A percentile compares a stretch with the other conserved stretches of the same genome.
These are phyloP conservation scores for Lepiota subincarnata DNA, from an alignment of 768 basidiomycete species.

Conservation along the genomic window DNA sequence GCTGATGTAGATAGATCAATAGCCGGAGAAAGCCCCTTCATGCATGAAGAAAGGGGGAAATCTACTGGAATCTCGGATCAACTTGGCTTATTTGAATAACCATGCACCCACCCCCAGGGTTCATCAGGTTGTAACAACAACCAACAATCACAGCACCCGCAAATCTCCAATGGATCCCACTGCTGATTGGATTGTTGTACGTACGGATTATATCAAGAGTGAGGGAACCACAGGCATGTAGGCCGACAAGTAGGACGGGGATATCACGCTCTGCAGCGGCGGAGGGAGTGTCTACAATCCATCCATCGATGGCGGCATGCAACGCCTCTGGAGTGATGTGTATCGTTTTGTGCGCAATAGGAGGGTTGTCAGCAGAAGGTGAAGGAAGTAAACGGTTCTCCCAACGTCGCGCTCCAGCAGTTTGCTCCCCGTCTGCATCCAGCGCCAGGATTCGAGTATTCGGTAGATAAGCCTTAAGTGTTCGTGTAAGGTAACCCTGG, in stretches of 20 bases:
- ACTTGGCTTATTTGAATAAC: background rate
- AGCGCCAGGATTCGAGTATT: slow-evolving; percentile 55
- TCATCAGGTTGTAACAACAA: slow-evolving; percentile 77
- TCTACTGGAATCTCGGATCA: slow-evolving; percentile 29
- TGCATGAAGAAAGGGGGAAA: slow-evolving; percentile 47
- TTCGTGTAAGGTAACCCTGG: slow-evolving; percentile 60
- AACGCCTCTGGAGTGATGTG: slow-evolving; percentile 50
- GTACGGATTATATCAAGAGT: slow-evolving; percentile 63
- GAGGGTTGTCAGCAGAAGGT: slow-evolving; percentile 18
- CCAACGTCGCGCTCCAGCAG: slow-evolving; percentile 51
- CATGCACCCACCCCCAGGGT: slow-evolving; percentile 38
- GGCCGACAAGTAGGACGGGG: slow-evolving; percentile 60
- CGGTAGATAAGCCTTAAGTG: slow-evolving; percentile 31
- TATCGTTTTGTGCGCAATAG: slow-evolving; percentile 53
- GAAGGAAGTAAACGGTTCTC: slow-evolving; percentile 22
- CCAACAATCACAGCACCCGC: slow-evolving; percentile 60
- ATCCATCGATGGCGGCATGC: slow-evolving; percentile 41
- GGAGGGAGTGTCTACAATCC: slow-evolving; percentile 33
- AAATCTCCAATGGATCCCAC: slow-evolving; percentile 39
- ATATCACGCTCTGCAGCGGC: slow-evolving; percentile 10
- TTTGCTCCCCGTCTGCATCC: slow-evolving; percentile 58
- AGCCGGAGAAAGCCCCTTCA: slow-evolving; percentile 28
- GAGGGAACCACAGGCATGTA: slow-evolving; percentile 76
- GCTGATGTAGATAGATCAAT: slow-evolving; percentile 43
- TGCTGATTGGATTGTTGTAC: slow-evolving; percentile 29